phyloP scores from a whole-genome alignment of 257 asterid genomes.

The Marsdenia floribunda region DNA sequence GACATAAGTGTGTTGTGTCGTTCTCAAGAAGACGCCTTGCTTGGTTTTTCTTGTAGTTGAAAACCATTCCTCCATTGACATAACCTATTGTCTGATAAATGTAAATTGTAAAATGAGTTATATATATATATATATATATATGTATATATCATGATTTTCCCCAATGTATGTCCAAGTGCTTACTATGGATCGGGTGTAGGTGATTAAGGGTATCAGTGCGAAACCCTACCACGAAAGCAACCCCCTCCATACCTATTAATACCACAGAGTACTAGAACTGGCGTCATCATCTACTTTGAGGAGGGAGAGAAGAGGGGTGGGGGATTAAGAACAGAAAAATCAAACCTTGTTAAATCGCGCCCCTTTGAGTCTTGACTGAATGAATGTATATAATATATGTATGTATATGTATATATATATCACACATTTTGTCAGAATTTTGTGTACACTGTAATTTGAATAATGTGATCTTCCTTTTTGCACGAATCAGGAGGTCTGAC shows the following conservation, averaged over 20 bases:
- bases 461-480: conserved; percentile 9
- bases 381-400: too few species aligned
- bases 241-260: background rate
- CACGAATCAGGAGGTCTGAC: conserved; percentile 16
- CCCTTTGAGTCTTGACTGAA: conserved; percentile 11
- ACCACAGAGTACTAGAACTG: background rate
- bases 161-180: background rate
- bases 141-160: background rate
- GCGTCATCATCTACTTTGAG: conserved; percentile 1
- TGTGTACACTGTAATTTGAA: background rate
- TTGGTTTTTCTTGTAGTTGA: conserved; percentile 16
- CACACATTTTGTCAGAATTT: conserved; percentile 4
- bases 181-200: background rate
- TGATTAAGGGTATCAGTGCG: too few species aligned
- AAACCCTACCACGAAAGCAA: background rate
- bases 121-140: background rate
- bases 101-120: conserved; percentile 5
- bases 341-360: background rate
- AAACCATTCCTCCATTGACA: conserved; percentile 9
- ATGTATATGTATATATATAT: background rate
- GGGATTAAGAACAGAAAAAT: background rate
- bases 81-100: conserved; percentile 5
- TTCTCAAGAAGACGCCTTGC: conserved; percentile 22
- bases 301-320: background rate
- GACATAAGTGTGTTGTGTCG: conserved; percentile 39